Evolutionary conservation across 1,284 basidiomycete genomes (phyloP).

Genomic region (Erythrobasidium hasegawianum): DNA sequence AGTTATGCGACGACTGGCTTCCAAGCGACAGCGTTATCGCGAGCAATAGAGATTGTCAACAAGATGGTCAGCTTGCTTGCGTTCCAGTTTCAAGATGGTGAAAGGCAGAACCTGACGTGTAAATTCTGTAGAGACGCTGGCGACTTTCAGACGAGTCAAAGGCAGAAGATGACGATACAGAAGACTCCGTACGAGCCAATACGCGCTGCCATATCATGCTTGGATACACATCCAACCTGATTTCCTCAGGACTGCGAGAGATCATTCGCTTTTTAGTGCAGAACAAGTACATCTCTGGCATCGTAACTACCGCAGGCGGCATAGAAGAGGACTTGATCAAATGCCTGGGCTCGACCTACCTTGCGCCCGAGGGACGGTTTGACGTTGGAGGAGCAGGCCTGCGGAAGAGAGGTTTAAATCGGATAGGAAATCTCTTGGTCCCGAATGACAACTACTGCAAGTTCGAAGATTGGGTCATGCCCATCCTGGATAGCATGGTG

Average conservation of each 20-base stretch:
- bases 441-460: constrained; percentile 99
- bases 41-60: constrained; percentile 84
- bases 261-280: constrained; percentile 90
- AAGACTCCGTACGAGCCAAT: constrained; percentile 60
- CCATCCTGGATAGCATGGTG: constrained; percentile 88
- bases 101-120: not conserved
- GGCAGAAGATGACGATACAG: constrained; percentile 62
- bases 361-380: constrained; percentile 66
- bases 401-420: constrained; percentile 83
- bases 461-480: constrained; percentile 98
- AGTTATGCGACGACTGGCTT: constrained; percentile 90
- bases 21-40: constrained; percentile 85
- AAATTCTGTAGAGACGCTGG: constrained; percentile 64
- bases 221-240: constrained; percentile 97
- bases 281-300: constrained; percentile 79
- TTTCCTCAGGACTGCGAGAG: constrained; percentile 94
- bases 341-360: constrained; percentile 90
- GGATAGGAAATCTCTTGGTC: constrained; percentile 95
- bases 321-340: constrained; percentile 99
- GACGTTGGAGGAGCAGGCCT: constrained; percentile 84
- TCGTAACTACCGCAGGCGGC: constrained; percentile 97
- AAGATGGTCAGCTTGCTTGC: constrained; percentile 63
- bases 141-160: constrained; percentile 76
- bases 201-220: constrained; percentile 85
- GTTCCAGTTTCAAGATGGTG: not conserved